These are phyloP conservation scores for Boechera divaricarpa DNA, from an alignment of 345 rosid species.

Conservation along the genomic window DNA sequence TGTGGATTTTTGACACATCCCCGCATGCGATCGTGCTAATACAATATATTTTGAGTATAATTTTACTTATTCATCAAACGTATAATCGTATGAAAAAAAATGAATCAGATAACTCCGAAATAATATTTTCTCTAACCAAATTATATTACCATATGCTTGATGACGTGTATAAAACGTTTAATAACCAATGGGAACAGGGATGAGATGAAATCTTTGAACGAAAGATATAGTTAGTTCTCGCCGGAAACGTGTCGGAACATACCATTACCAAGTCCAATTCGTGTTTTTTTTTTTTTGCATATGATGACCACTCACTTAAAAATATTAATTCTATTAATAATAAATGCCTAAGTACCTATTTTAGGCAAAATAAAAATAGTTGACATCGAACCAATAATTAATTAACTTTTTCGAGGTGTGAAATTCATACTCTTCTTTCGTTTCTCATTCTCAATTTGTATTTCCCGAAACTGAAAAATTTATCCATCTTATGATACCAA, in stretches of 20 bases:
- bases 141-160: conserved; percentile 7
- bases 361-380: conserved; percentile 9
- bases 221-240: conserved; percentile 29
- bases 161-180: conserved; percentile 24
- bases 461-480: conserved; percentile 26
- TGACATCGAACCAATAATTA: conserved; percentile 19
- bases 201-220: conserved; percentile 37
- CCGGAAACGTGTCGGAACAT: conserved; percentile 43
- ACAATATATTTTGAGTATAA: too few species aligned
- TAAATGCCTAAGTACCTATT: conserved; percentile 28
- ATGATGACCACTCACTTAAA: conserved; percentile 28
- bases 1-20: background rate
- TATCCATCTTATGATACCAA: conserved; percentile 29
- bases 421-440: conserved; percentile 19
- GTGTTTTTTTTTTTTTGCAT: background rate
- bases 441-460: conserved; percentile 29
- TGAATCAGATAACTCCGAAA: background rate
- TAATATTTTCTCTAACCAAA: background rate
- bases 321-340: background rate
- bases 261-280: conserved; percentile 20
- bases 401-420: conserved; percentile 14
- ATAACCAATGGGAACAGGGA: conserved; percentile 39
- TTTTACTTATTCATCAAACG: background rate
- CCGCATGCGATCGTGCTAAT: background rate
- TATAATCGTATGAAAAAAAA: background rate